These are phyloP conservation scores for Lecanicillium sp. DNA, from an alignment of 2,329 filamentous ascomycete species.

Conservation along the genomic window DNA sequence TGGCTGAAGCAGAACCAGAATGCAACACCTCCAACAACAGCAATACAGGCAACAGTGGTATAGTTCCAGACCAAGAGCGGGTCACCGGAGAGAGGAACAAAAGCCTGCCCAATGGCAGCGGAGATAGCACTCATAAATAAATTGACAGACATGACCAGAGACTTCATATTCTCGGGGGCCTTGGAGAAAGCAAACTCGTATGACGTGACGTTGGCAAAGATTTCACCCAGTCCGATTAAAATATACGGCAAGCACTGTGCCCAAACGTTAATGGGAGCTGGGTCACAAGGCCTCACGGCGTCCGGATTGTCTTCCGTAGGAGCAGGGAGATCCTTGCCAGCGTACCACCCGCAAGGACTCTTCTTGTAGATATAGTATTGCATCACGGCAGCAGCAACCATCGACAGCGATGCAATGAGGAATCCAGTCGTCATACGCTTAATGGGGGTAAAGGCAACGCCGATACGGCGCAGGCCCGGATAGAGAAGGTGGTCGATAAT, in stretches of 20 bases:
- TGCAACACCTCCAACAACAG: conserved; percentile 49
- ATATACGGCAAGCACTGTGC: conserved; percentile 44
- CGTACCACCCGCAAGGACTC: conserved; percentile 50
- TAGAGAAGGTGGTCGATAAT: conserved; percentile 63
- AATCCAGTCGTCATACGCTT: conserved; percentile 69
- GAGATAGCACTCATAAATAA: conserved; percentile 65
- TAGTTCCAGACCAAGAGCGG: conserved; percentile 69
- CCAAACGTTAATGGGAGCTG: conserved; percentile 58
- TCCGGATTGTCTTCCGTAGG: no score
- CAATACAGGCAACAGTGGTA: conserved; percentile 51
- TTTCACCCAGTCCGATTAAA: conserved; percentile 42
- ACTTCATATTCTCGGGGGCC: conserved; percentile 72
- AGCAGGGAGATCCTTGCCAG: no score
- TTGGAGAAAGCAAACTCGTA: conserved; percentile 73
- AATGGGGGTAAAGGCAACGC: conserved; percentile 63
- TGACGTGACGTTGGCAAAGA: conserved; percentile 49
- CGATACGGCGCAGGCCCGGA: conserved; percentile 54
- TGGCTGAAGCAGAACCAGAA: conserved; percentile 63
- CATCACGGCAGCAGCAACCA: conserved; percentile 48
- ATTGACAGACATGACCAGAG: conserved; percentile 61
- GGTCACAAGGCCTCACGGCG: conserved; percentile 40
- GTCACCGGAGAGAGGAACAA: conserved; percentile 52
- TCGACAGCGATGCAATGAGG: conserved; percentile 54
- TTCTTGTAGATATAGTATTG: conserved; percentile 56
- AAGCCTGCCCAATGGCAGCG: conserved; percentile 61